phyloP scores from a whole-genome alignment of 148 eudicot genomes.

The Vaccinium corymbosum region DNA sequence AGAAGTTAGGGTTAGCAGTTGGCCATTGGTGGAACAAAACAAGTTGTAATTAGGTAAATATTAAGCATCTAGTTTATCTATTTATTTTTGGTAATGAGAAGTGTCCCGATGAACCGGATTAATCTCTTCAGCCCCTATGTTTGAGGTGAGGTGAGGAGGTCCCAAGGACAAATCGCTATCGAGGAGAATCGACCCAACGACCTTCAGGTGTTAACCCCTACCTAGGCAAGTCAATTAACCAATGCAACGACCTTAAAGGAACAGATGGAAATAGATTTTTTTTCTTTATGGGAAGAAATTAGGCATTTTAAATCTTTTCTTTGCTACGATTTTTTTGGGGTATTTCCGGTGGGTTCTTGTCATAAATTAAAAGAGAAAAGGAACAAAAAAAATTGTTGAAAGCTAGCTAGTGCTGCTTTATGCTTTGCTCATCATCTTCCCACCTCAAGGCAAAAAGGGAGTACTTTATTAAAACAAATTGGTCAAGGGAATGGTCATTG shows the following conservation, averaged over 20 bases:
- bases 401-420: conserved; percentile 9
- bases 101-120: too few relatives aligned
- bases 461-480: too few relatives aligned
- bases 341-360: not conserved
- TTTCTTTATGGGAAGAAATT: not conserved
- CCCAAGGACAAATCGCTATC: too few relatives aligned
- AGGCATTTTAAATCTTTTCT: not conserved
- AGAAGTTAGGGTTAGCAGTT: conserved; percentile 20
- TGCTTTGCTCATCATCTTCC: conserved; percentile 1
- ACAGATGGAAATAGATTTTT: not conserved
- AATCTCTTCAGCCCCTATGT: too few relatives aligned
- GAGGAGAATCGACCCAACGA: too few relatives aligned
- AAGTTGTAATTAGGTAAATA: not conserved
- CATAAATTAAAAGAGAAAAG: not conserved
- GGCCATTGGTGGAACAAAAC: not conserved
- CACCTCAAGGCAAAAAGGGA: not conserved
- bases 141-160: too few relatives aligned
- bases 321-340: not conserved
- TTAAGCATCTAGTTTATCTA: not conserved
- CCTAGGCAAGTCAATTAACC: too few relatives aligned
- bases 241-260: too few relatives aligned
- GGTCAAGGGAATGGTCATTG: too few relatives aligned
- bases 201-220: too few relatives aligned
- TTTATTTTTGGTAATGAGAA: too few relatives aligned
- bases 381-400: not conserved